phyloP scores from a whole-genome alignment of 257 asterid species.

The Scutellaria baicalensis region DNA sequence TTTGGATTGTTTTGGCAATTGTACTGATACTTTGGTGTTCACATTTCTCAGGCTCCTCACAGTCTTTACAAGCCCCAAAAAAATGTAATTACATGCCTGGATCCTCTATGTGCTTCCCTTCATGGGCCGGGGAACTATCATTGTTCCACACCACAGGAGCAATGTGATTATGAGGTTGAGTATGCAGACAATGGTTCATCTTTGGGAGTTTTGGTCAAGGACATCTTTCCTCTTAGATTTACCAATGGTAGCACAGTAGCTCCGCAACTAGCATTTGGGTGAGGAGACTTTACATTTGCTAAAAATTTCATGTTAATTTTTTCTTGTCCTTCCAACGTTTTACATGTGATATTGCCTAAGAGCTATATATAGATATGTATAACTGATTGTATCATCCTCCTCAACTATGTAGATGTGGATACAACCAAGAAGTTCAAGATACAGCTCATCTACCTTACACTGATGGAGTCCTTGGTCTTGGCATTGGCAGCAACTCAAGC shows the following conservation, averaged over 20 bases:
- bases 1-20: background rate
- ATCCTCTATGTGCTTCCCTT: constrained; percentile 60
- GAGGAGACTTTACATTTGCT: constrained; percentile 4
- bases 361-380: background rate
- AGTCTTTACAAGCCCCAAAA: constrained; percentile 56
- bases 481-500: constrained; percentile 75
- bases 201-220: constrained; percentile 71
- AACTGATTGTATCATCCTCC: background rate
- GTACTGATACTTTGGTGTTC: background rate
- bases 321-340: background rate
- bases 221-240: constrained; percentile 48
- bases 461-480: constrained; percentile 95
- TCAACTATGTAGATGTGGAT: constrained; percentile 66
- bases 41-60: constrained; percentile 74
- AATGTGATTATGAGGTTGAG: constrained; percentile 78
- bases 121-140: constrained; percentile 26
- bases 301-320: background rate
- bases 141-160: constrained; percentile 49
- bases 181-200: constrained; percentile 85
- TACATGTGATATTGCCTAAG: background rate
- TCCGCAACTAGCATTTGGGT: constrained; percentile 79
- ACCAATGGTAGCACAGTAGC: constrained; percentile 47
- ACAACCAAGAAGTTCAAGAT: constrained; percentile 67
- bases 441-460: constrained; percentile 43
- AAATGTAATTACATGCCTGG: constrained; percentile 49